Evolutionary conservation across 1,284 basidiomycete genomes (phyloP).

Genomic region (Acaromyces ingoldii): DNA sequence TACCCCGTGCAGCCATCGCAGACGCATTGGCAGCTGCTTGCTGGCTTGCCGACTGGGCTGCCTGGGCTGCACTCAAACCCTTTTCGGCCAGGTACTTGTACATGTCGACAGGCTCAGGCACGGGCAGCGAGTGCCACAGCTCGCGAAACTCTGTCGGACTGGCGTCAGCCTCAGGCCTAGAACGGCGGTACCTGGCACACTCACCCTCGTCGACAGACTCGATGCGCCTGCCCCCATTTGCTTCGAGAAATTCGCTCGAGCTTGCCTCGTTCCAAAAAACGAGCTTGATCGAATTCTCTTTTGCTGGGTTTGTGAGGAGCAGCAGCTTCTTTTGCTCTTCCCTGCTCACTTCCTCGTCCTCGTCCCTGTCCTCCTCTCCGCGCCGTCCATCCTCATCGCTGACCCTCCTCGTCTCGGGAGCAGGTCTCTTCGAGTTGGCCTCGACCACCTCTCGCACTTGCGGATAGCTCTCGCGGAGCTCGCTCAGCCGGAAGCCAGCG

Average conservation of each 20-base stretch:
- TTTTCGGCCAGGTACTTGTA: constrained; percentile 61
- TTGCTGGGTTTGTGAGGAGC: constrained; percentile 72
- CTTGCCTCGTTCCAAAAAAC: constrained; percentile 89
- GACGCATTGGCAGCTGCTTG: not conserved
- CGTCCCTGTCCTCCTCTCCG: too few relatives aligned
- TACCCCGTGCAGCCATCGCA: constrained; percentile 5
- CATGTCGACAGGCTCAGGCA: constrained; percentile 77
- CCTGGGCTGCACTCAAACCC: constrained; percentile 38
- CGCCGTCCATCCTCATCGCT: too few relatives aligned
- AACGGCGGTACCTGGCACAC: constrained; percentile 20
- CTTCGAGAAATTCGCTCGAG: constrained; percentile 61
- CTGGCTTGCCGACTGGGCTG: constrained; percentile 17
- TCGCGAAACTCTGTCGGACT: constrained; percentile 69
- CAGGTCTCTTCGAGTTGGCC: not conserved
- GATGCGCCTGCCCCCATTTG: constrained; percentile 5
- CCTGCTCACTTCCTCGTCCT: too few relatives aligned
- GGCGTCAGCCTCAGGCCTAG: not conserved
- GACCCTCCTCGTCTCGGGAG: constrained; percentile 13
- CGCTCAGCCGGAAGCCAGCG: constrained; percentile 70
- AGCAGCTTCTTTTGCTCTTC: constrained; percentile 57
- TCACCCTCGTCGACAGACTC: constrained; percentile 70
- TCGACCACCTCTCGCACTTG: constrained; percentile 58
- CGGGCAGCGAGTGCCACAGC: constrained; percentile 75
- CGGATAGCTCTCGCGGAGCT: constrained; percentile 82
- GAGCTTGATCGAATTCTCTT: constrained; percentile 66